These are phyloP conservation scores for Dryas alaskensis DNA, from an alignment of 306 rosid genomes.

Conservation along the genomic window DNA sequence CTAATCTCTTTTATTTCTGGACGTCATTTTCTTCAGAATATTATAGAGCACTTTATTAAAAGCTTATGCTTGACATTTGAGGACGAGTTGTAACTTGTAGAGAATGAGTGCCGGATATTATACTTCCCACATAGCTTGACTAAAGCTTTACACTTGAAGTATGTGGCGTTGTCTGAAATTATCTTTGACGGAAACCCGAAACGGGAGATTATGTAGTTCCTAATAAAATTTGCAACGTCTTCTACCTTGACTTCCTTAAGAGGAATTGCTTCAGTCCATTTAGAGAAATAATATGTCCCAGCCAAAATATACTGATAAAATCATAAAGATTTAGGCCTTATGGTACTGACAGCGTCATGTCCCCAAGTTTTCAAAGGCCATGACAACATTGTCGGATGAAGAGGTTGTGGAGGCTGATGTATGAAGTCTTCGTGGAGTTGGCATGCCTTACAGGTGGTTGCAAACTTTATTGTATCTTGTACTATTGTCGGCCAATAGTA, in stretches of 20 bases:
- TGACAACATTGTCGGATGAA: neutral
- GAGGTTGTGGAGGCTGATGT: no score
- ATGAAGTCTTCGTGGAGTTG: neutral
- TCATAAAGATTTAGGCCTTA: neutral
- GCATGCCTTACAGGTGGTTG: neutral
- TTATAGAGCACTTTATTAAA: no score
- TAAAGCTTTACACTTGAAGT: no score
- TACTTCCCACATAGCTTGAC: no score
- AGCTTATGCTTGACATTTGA: no score
- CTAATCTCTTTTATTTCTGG: no score
- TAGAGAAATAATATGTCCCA: neutral
- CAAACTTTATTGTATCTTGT: no score
- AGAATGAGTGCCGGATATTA: no score
- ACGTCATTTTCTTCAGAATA: no score
- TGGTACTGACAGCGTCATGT: neutral
- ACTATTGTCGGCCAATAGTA: neutral
- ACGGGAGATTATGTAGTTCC: neutral
- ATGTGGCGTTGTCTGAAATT: neutral
- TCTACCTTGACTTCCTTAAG: neutral
- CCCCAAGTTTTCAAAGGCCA: neutral
- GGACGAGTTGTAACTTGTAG: no score
- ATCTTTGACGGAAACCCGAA: neutral
- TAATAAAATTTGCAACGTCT: neutral
- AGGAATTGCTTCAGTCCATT: neutral
- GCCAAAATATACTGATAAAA: neutral